Conservation (phyloP, 305 asterid genomes). For the Fraxinus baroniana region DNA sequence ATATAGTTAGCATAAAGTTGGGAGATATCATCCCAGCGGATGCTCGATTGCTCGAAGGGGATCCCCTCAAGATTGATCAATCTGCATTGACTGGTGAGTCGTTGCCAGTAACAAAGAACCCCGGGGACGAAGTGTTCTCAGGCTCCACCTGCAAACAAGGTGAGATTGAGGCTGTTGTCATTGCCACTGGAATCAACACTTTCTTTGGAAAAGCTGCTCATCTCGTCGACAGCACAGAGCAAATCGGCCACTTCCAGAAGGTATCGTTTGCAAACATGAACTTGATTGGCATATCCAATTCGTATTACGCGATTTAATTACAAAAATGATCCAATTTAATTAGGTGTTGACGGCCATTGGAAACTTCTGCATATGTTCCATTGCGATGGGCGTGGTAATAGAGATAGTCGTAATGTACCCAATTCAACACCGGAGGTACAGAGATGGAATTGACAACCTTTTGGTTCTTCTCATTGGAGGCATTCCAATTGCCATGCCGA, state of each 20-base stretch:
- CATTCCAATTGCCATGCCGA: constrained; percentile 44
- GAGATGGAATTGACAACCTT: constrained; percentile 36
- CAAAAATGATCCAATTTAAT: background rate
- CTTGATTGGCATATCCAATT: background rate
- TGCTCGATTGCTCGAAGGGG: constrained; percentile 71
- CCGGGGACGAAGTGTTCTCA: constrained; percentile 39
- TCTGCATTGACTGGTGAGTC: constrained; percentile 44
- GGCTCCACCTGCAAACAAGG: constrained; percentile 50
- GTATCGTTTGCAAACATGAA: constrained; percentile 6
- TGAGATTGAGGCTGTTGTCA: constrained; percentile 43
- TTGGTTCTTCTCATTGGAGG: constrained; percentile 42
- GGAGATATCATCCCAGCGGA: constrained; percentile 85
- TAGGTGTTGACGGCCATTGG: constrained; percentile 44
- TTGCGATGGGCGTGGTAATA: constrained; percentile 37
- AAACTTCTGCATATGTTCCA: constrained; percentile 46
- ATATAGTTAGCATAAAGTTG: constrained; percentile 63
- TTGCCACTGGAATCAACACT: constrained; percentile 42
- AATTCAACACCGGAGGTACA: constrained; percentile 28
- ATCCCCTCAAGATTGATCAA: constrained; percentile 55
- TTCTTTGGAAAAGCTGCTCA: constrained; percentile 48
- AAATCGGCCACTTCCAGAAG: constrained; percentile 39
- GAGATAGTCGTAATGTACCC: constrained; percentile 35
- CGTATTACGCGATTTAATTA: too few species aligned
- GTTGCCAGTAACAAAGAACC: constrained; percentile 37
- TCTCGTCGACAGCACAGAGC: constrained; percentile 36